phyloP scores from a whole-genome alignment of 345 rosid genomes.

The Microcos paniculata region DNA sequence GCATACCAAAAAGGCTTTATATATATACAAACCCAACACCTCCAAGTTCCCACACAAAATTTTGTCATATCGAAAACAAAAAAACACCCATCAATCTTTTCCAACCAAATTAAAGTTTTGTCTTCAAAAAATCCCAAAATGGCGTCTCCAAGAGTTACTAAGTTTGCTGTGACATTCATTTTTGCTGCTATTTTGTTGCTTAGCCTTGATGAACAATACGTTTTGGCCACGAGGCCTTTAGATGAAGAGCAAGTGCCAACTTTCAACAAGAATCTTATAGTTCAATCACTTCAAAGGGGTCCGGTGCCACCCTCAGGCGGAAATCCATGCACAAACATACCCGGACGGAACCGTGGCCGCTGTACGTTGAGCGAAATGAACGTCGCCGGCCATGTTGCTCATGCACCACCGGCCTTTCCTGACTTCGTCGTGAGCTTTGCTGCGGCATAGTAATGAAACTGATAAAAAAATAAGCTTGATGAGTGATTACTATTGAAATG shows the following conservation, averaged over 20 bases:
- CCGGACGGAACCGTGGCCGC: slow-evolving; percentile 23
- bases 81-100: too few species aligned
- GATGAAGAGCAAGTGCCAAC: slow-evolving; percentile 1
- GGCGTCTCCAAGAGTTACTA: neutral
- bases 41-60: too few species aligned
- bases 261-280: neutral
- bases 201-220: slow-evolving; percentile 4
- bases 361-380: slow-evolving; percentile 33
- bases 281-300: slow-evolving; percentile 40
- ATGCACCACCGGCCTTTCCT: slow-evolving; percentile 16
- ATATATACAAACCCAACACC: neutral
- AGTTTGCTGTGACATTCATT: neutral
- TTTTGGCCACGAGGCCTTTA: slow-evolving; percentile 32
- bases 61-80: neutral
- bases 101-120: neutral
- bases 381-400: slow-evolving; percentile 14
- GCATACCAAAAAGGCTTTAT: neutral
- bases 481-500: neutral
- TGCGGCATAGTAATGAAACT: slow-evolving; percentile 1
- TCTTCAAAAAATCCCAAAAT: neutral
- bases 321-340: slow-evolving; percentile 40
- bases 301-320: slow-evolving; percentile 29
- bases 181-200: neutral
- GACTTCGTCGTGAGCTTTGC: slow-evolving; percentile 6
- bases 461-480: slow-evolving; percentile 7